phyloP scores from a whole-genome alignment of 208 protist genomes.

The Trypanosoma congolense region DNA sequence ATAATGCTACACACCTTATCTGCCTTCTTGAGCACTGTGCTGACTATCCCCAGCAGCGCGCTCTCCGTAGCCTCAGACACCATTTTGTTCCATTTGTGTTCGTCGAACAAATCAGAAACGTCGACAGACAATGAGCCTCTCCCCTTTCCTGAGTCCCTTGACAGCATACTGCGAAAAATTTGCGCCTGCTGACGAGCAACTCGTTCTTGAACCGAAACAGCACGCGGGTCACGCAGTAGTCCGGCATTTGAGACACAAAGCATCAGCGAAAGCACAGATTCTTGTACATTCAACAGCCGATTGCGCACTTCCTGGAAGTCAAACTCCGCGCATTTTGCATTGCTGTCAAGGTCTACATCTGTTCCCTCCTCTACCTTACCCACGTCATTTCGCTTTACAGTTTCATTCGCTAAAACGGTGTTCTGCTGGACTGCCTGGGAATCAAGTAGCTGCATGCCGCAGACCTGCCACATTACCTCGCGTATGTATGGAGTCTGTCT shows the following conservation, averaged over 20 bases:
- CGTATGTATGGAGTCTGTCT: conserved; percentile 3
- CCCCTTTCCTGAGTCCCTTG: neutral
- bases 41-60: conserved; percentile 12
- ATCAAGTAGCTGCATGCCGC: conserved; percentile 23
- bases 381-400: neutral
- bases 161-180: conserved; percentile 1
- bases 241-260: conserved; percentile 6
- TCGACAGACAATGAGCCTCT: neutral
- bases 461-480: conserved; percentile 22
- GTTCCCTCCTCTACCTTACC: neutral
- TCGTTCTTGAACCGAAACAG: conserved; percentile 5
- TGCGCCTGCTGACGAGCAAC: conserved; percentile 5
- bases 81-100: conserved; percentile 5
- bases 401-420: neutral
- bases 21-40: conserved; percentile 5
- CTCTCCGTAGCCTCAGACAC: conserved; percentile 11
- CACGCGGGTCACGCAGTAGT: conserved; percentile 5
- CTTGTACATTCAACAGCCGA: neutral
- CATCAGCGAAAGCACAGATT: conserved; percentile 8
- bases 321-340: too few species aligned
- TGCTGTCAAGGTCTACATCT: neutral
- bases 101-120: conserved; percentile 9
- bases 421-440: neutral
- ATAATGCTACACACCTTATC: conserved; percentile 12
- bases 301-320: neutral